A percentile compares a stretch with the other conserved stretches of the same genome.
Evolutionary conservation across 805 yeast genomes (phyloP).

Genomic region (Candida rishiriensis): DNA sequence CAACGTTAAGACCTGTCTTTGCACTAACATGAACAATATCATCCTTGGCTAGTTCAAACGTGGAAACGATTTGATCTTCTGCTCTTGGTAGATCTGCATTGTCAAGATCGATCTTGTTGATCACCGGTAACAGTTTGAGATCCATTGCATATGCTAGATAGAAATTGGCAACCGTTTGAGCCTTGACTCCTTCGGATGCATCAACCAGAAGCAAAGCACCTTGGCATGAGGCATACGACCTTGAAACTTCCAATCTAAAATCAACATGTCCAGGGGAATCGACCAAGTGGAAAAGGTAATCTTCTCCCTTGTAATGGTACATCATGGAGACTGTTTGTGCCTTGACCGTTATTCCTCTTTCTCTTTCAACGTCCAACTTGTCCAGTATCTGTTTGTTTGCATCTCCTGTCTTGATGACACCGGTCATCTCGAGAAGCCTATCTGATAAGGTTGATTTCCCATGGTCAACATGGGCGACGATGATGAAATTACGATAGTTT

Average conservation of each 20-base stretch:
- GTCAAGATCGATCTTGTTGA: constrained; percentile 86
- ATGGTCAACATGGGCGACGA: constrained; percentile 91
- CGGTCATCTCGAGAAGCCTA: constrained; percentile 79
- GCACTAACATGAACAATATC: constrained; percentile 87
- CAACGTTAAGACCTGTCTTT: constrained; percentile 82
- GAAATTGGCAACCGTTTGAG: constrained; percentile 97
- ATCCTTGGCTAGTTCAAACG: constrained; percentile 72
- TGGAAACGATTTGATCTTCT: constrained; percentile 76
- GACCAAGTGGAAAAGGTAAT: constrained; percentile 82
- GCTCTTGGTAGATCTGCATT: constrained; percentile 81
- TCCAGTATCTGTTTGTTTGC: constrained; percentile 81
- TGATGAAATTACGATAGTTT: constrained; percentile 84
- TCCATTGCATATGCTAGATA: constrained; percentile 85
- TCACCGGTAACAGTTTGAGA: constrained; percentile 77
- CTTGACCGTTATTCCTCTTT: constrained; percentile 93
- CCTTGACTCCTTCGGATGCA: constrained; percentile 95
- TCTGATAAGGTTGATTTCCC: constrained; percentile 88
- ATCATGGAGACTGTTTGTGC: constrained; percentile 97
- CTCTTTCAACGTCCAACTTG: constrained; percentile 89
- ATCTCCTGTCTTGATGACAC: constrained; percentile 72
- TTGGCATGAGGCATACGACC: constrained; percentile 94
- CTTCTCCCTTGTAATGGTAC: constrained; percentile 60
- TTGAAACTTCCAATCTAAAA: constrained; percentile 85
- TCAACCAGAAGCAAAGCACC: constrained; percentile 90
- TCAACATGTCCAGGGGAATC: constrained; percentile 99